phyloP scores from a whole-genome alignment of 345 rosid species.

The Corymbia maculata region DNA sequence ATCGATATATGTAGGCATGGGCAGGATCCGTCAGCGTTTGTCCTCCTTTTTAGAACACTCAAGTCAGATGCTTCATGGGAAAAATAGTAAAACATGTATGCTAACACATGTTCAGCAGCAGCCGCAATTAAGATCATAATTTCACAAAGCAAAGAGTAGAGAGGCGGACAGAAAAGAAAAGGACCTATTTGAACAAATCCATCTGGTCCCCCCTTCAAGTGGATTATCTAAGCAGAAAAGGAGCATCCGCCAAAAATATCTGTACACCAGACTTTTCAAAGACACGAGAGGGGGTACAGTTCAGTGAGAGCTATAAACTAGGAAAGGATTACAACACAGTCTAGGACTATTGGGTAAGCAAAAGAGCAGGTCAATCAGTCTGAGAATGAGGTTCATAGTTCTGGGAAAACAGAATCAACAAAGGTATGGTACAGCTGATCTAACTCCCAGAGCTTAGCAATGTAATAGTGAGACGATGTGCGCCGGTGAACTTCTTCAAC shows the following conservation, averaged over 20 bases:
- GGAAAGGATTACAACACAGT: background rate
- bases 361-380: background rate
- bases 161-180: background rate
- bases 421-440: slow-evolving; percentile 49
- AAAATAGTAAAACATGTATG: background rate
- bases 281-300: background rate
- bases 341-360: background rate
- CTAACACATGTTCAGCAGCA: background rate
- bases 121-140: background rate
- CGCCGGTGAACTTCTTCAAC: slow-evolving; percentile 67
- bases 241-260: background rate
- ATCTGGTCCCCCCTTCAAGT: background rate
- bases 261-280: background rate
- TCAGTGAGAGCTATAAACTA: background rate
- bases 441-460: slow-evolving; percentile 57
- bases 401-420: slow-evolving; percentile 51
- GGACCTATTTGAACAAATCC: background rate
- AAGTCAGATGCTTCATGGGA: background rate
- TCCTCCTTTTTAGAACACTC: background rate
- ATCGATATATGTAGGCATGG: background rate
- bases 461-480: slow-evolving; percentile 47
- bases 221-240: background rate
- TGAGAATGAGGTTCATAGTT: background rate
- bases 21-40: background rate
- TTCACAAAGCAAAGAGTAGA: background rate